These are phyloP conservation scores for Naegleria lovaniensis DNA, from an alignment of 208 protist species.

Conservation along the genomic window DNA sequence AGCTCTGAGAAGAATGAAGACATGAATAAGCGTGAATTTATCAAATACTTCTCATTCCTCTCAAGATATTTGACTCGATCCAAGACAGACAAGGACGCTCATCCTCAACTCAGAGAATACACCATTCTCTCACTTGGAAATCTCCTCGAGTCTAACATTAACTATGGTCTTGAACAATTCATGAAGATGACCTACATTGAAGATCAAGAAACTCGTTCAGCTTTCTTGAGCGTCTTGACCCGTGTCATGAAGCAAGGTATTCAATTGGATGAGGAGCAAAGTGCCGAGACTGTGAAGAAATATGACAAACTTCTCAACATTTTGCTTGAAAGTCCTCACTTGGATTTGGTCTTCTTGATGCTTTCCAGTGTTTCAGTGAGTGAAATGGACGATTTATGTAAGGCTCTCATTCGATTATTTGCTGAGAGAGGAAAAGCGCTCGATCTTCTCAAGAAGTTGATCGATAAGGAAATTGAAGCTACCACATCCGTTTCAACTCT, in stretches of 20 bases:
- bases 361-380: neutral
- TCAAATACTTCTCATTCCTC: slow-evolving; percentile 14
- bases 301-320: slow-evolving; percentile 16
- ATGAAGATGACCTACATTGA: slow-evolving; percentile 15
- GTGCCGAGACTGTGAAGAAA: neutral
- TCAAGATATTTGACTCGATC: neutral
- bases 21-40: slow-evolving; percentile 9
- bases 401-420: slow-evolving; percentile 5
- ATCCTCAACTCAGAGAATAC: neutral
- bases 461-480: slow-evolving; percentile 7
- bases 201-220: slow-evolving; percentile 13
- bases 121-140: neutral
- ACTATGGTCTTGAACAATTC: slow-evolving; percentile 17
- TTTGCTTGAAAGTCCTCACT: slow-evolving; percentile 4
- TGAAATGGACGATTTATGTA: slow-evolving; percentile 9
- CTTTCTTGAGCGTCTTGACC: slow-evolving; percentile 11
- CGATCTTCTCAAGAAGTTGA: neutral
- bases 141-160: slow-evolving; percentile 1
- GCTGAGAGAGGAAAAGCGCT: neutral
- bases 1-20: neutral
- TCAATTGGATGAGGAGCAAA: neutral
- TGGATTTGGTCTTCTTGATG: neutral
- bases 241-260: slow-evolving; percentile 22
- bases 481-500: neutral
- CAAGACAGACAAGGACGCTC: neutral